phyloP scores from a whole-genome alignment of 345 rosid species.

The Psidium guajava region DNA sequence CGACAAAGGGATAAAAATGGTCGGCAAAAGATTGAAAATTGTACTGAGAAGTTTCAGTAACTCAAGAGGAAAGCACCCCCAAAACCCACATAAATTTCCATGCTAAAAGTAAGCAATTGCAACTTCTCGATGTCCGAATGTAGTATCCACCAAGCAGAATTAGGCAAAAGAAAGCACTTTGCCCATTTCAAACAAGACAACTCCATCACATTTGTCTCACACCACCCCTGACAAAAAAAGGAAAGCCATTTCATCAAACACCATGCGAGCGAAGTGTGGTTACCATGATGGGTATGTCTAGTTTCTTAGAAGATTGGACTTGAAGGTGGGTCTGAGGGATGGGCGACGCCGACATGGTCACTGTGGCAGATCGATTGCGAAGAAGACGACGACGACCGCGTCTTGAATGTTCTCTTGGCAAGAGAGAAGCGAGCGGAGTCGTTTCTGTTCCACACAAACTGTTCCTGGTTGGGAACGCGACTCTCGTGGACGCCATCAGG shows the following conservation, averaged over 20 bases:
- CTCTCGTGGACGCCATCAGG: neutral
- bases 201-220: neutral
- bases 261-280: neutral
- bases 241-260: neutral
- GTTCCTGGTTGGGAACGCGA: neutral
- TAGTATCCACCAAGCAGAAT: neutral
- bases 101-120: neutral
- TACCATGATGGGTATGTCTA: slow-evolving; percentile 8
- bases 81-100: neutral
- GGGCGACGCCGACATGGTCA: slow-evolving; percentile 3
- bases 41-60: neutral
- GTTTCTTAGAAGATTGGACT: neutral
- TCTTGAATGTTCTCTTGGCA: neutral
- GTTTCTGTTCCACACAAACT: neutral
- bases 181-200: neutral
- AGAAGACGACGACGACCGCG: neutral
- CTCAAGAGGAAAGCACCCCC: neutral
- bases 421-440: neutral
- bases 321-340: neutral
- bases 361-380: neutral
- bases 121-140: neutral
- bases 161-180: neutral
- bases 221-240: neutral
- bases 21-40: neutral
- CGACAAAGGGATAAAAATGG: neutral